phyloP scores from a whole-genome alignment of 2,329 filamentous ascomycete species.

The Fusarium falciforme region DNA sequence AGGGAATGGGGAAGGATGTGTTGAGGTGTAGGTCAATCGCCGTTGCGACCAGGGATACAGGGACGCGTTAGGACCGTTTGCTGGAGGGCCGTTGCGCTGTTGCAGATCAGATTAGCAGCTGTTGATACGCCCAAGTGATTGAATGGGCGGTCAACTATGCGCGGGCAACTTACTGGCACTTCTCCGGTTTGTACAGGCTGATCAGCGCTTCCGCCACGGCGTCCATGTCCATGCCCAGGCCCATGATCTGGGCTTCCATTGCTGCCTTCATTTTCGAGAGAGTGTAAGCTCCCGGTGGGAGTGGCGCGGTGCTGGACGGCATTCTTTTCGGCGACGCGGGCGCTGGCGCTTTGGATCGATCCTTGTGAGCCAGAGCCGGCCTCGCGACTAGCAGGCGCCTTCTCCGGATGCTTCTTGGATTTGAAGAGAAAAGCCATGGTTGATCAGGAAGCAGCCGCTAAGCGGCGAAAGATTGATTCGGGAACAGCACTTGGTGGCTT shows the following conservation, averaged over 20 bases:
- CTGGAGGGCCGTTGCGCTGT: slow-evolving; percentile 65
- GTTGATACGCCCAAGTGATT: not conserved
- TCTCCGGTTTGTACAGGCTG: slow-evolving; percentile 56
- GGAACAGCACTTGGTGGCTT: slow-evolving; percentile 29
- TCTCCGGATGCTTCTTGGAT: slow-evolving; percentile 80
- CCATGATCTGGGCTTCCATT: slow-evolving; percentile 73
- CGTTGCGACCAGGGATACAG: slow-evolving; percentile 97
- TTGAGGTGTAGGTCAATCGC: slow-evolving; percentile 84
- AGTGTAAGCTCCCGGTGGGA: slow-evolving; percentile 82
- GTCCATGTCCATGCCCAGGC: slow-evolving; percentile 57
- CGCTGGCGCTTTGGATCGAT: slow-evolving; percentile 61
- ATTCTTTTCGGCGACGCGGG: slow-evolving; percentile 64
- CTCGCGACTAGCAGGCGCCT: slow-evolving; percentile 67
- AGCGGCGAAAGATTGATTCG: slow-evolving; percentile 45
- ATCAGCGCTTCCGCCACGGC: slow-evolving; percentile 64
- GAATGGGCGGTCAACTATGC: not conserved
- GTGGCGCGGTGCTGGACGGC: slow-evolving; percentile 69
- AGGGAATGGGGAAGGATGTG: slow-evolving; percentile 88
- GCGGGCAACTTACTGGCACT: slow-evolving; percentile 54
- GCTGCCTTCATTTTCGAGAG: slow-evolving; percentile 69
- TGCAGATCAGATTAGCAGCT: slow-evolving; percentile 46
- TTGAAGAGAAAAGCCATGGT: slow-evolving; percentile 87
- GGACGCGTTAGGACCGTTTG: slow-evolving; percentile 74
- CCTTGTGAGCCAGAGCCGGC: slow-evolving; percentile 59
- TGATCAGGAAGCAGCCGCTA: slow-evolving; percentile 53